Percentiles rank a stretch among this genome's conserved stretches.
Evolutionary conservation across 2,329 filamentous ascomycete genomes (phyloP).

Genomic region (Colletotrichum truncatum): DNA sequence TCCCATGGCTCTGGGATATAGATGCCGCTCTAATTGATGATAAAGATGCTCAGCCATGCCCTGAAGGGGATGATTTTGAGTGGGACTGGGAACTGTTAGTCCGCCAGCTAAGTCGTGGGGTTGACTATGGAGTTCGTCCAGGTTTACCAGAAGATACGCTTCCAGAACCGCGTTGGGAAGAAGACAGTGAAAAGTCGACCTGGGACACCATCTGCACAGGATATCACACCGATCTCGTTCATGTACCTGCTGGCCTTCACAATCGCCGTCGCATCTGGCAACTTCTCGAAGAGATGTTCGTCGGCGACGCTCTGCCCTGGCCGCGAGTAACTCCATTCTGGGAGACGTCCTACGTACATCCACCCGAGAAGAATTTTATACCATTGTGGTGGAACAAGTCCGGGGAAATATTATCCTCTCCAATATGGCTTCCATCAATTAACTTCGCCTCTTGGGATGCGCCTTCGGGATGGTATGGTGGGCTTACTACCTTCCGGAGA

Average conservation of each 20-base stretch:
- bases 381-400: not conserved
- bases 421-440: not conserved
- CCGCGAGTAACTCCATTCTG: fast-evolving
- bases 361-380: not conserved
- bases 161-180: not conserved
- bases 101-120: not conserved
- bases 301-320: not conserved
- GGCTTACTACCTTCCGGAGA: not conserved
- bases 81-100: not conserved
- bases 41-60: not conserved
- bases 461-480: too few relatives aligned
- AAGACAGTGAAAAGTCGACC: not conserved
- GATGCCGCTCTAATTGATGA: not conserved
- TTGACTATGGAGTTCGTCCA: not conserved
- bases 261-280: not conserved
- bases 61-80: not conserved
- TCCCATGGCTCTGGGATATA: not conserved
- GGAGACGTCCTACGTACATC: not conserved
- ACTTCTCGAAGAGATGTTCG: not conserved
- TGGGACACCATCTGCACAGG: not conserved
- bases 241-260: not conserved
- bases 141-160: too few relatives aligned
- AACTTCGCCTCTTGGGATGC: too few relatives aligned
- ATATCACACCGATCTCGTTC: not conserved
- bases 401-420: not conserved